Evolutionary conservation across 2,329 filamentous ascomycete species (phyloP).

Genomic region (Aquanectria penicillioides): DNA sequence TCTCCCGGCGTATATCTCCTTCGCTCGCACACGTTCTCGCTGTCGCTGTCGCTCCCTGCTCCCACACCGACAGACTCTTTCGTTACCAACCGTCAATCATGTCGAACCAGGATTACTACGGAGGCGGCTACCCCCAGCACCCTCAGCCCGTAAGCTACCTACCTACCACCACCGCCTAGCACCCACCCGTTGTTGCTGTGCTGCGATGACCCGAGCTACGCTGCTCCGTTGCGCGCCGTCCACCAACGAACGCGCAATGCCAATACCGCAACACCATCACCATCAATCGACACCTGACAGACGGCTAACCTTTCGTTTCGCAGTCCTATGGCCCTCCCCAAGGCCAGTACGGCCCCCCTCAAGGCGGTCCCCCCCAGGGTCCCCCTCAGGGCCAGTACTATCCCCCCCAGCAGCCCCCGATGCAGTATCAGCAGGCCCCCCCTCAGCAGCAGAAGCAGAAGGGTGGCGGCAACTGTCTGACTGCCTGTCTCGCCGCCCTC

Average conservation of each 20-base stretch:
- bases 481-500: constrained; percentile 58
- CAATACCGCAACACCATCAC: too few species aligned
- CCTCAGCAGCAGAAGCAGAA: constrained; percentile 45
- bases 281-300: constrained; percentile 4
- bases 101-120: constrained; percentile 56
- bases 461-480: constrained; percentile 54
- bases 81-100: constrained; percentile 42
- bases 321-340: constrained; percentile 46
- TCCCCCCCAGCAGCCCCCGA: constrained; percentile 51
- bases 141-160: constrained; percentile 50
- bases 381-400: constrained; percentile 47
- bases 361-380: constrained; percentile 45
- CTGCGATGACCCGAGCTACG: too few species aligned
- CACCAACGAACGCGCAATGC: too few species aligned
- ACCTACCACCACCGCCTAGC: background rate
- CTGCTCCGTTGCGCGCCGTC: too few species aligned
- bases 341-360: constrained; percentile 42
- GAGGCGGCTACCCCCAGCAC: constrained; percentile 51
- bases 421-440: constrained; percentile 55
- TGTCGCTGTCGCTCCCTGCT: too few species aligned
- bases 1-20: too few species aligned
- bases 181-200: too few species aligned
- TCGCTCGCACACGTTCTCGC: too few species aligned
- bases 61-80: background rate
- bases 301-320: constrained; percentile 23